Evolutionary conservation across 2,329 filamentous ascomycete genomes (phyloP), one percentile per base, ranked within the genome.

Genomic region (Cladosporium oxysporum): DNA sequence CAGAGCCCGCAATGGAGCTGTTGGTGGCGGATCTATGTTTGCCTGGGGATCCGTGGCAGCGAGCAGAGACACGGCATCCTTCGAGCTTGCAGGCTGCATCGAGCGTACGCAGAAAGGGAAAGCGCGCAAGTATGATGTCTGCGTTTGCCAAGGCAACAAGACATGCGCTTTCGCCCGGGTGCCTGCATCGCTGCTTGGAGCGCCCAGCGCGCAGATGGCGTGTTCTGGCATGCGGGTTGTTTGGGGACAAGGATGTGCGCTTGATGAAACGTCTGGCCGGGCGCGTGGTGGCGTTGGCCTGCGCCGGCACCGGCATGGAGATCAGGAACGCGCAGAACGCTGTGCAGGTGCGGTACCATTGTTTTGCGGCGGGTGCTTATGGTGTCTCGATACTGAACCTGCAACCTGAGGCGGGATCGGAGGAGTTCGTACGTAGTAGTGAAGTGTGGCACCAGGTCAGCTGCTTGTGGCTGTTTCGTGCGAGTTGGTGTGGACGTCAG

Each of bases 251-350:
- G 68, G 68, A 66, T 65, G 63, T 69, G 71, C 69, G 71, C 63
- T 68, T 71, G 61, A 59, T 71, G 70, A 71, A 71, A 72, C 70
- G 64, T 65, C 16, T 63, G 61, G 61, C 55, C 35, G 52, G 65
- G 29, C 49, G 57, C 57, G 44, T 31, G 55, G 62, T 68, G 69
- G 66, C 66, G 63, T 65, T 62, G 49, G 26, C 26, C 26, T 50
- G 59, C 31, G 35, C 67, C 67, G 67, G 71, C 67, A 21, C 67
- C 66, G 70, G 69, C 68, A 71, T 74, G 73, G 58, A 70, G 72
- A 73, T 73, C 72, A 75, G 73, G 71, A 74, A 75, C 72, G 71
- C 68, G 73, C 71, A 71, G 71, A 71, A 67, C 47, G 23, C 21
- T 53, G 71, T 73, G 72, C 66, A 65, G 47, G 59, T 23, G 21